Evolutionary conservation across 2,329 filamentous ascomycete species (phyloP), one percentile per base, ranked within the genome.

Genomic region (Stromatinia cepivora): DNA sequence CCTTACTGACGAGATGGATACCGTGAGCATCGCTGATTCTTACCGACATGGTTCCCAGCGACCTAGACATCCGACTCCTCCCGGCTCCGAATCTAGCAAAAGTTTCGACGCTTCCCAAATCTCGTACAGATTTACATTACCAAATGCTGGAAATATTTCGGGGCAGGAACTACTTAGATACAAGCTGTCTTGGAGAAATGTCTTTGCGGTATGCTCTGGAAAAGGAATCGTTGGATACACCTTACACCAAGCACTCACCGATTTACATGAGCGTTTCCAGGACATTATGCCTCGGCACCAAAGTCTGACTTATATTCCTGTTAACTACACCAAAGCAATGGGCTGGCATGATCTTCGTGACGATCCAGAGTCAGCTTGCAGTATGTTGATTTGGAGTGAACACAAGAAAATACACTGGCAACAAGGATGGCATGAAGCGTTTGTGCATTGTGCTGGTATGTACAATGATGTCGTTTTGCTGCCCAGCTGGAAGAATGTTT

Each of bases 401-500:
- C 82, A 82, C n/a, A 81, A 84, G 2, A 83, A 81, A 25, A 85
- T 91, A 15, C 72, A 71, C 17, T 90, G 89, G 88, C 84, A 87
- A 57, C 86, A 89, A 72, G 88, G 89, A 1, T 92, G 89, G 83
- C 82, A 85, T 22, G 89, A 92, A 76, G 84, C 85, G 36, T 92
- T 90, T 73, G 81, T 87, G 9, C 90, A 92, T 76, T 86, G 87
- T 72, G 85, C 85, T 4, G 90, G 90, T 36, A 87, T 91, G 84
- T 88, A 85, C 76, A 81, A 79, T 42, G 72, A 72, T 34, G 78
- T 88, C n/a, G 84, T 88, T 71, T 73, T 74, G 5, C 83, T 81
- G 31, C 79, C 83, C 15, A 88, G 90, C 73, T 91, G 85, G 77
- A 83, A 82, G 69, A 79, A 81, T 59, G 79, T 91, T 34, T 87